A percentile compares a stretch with the other conserved stretches of the same genome.
These are phyloP conservation scores for Dothistroma septosporum DNA, from an alignment of 2,329 filamentous ascomycete species.

Conservation along the genomic window DNA sequence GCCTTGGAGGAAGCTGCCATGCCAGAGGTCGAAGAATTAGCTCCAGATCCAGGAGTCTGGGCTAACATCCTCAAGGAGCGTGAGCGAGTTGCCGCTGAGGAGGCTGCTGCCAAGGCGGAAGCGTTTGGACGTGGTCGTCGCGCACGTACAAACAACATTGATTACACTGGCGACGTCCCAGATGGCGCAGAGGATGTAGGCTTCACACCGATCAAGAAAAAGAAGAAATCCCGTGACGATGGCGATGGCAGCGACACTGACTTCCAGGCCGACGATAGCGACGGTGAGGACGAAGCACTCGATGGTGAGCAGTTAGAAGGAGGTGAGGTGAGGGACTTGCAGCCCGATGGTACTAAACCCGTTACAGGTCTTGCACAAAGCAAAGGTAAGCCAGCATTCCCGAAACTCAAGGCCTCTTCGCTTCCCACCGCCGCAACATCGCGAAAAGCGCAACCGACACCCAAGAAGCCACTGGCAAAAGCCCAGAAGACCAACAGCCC, in stretches of 20 bases:
- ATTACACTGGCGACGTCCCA: conserved; percentile 42
- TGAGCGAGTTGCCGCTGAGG: conserved; percentile 70
- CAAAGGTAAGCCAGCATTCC: neutral
- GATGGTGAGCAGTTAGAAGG: conserved; percentile 21
- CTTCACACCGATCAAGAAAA: conserved; percentile 35
- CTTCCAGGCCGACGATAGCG: conserved; percentile 44
- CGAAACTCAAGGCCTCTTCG: neutral
- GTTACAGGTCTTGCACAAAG: conserved; percentile 26
- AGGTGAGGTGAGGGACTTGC: conserved; percentile 20
- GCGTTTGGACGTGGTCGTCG: conserved; percentile 83
- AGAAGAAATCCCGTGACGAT: conserved; percentile 36
- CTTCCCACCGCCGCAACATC: conserved; percentile 1
- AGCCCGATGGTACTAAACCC: conserved; percentile 27
- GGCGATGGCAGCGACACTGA: conserved; percentile 48
- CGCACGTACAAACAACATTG: conserved; percentile 55
- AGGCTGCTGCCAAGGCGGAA: conserved; percentile 64
- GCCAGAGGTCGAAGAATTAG: conserved; percentile 44
- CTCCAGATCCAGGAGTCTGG: conserved; percentile 71
- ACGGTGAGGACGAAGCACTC: conserved; percentile 27
- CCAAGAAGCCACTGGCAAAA: neutral
- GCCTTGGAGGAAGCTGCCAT: conserved; percentile 50
- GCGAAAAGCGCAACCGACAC: conserved; percentile 1
- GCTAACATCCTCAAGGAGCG: conserved; percentile 82
- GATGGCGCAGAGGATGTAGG: conserved; percentile 22
- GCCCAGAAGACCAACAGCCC: neutral